Base-by-base conservation (phyloP, 2,329 filamentous ascomycete species). In the Ophiostoma sp. region DNA sequence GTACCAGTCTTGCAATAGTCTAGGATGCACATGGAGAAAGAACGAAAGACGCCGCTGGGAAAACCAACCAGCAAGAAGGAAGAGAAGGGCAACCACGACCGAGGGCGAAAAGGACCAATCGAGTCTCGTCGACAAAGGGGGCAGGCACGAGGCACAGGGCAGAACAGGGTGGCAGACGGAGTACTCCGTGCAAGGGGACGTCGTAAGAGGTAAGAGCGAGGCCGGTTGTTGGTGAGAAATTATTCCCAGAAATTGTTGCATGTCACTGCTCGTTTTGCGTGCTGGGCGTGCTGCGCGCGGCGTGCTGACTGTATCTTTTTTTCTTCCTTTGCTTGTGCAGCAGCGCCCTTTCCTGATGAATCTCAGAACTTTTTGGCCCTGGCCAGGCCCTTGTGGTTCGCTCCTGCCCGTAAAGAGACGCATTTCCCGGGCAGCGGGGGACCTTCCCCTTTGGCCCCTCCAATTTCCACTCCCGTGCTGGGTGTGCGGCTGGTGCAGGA, bases 401-500 rank as follows among this genome's bases (percentile, higher is more conserved):
- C 66, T 69, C 66, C 45, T 69, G 45, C 45, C 39, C 28, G 45
- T 28, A 63, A 66, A 31, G 42, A 74, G 73, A 66, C 57, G 52
- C 71, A 70, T 72, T 72, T 55, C 22, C 57, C 42, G 59, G 74
- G 50, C 69, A 48, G 63, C 71, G 69, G 71, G 55, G 74, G 48
- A 61, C 42, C 68, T 71, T 66, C 42, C 57, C 70, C 48, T 48
- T 55, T 68, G 48, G 73, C 71, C 69, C 75, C 72, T 75, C 50
- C 50, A 74, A 75, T 75, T 75, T 75, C 75, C 73, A 69, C 70
- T 55, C 36, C 42, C 57, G 31, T 63, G 17, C 69, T 59, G 33
- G 12, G 17, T 19, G 19, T n/a, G 50, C 33, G 48, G 68, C 17
- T 68, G 42, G 42, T 68, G 64, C 64, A 68, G 64, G 63, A 68